Base-by-base conservation (phyloP, 495 filamentous ascomycete species). In the Cercophora newfieldiana region DNA sequence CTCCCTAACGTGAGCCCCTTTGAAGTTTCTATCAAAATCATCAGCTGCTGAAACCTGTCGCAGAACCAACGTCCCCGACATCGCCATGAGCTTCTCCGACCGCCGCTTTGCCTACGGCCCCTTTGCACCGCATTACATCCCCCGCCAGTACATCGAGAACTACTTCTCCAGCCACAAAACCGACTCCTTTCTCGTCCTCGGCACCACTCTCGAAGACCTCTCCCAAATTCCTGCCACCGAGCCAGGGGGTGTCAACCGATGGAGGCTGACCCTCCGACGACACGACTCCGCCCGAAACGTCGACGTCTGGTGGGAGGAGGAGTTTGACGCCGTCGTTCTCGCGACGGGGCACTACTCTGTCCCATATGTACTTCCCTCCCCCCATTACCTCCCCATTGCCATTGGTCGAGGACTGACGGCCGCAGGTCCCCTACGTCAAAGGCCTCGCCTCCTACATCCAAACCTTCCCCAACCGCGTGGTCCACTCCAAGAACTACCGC, bases 331-430 rank as follows among this genome's bases (percentile, higher is more conserved):
- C 2, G 79, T 85, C 1, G 66, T 85, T 12, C 31, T 85, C 19
- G 82, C 80, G 1, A 84, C 80, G 50, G 81, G 82, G 0, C 82
- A 85, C 62, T 85, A 85, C 64, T 81, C 79, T 14, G 77, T 85
- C 10, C 82, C 82, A 18, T 81, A 72, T 63, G 79, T 82, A 77
- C 10, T 78, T 67, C 12, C 26, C n/a, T 55, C 26, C 8, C 8
- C n/a, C n/a, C n/a, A n/a, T n/a, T n/a, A n/a, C n/a, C 47, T 54
- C 22, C 30, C 24, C 16, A 31, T 25, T 56, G 19, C 3, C 29
- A 31, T 21, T 30, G 12, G 6, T 6, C 48, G 5, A 7, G 5
- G 14, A 33, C 44, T 33, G 22, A 69, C 48, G 10, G 22, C 14
- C 1, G 16, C 49, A 82, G 79, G 64, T 82, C 33, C 82, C 81